phyloP scores from a whole-genome alignment of 148 eudicot species.

The Persicaria tinctoria region DNA sequence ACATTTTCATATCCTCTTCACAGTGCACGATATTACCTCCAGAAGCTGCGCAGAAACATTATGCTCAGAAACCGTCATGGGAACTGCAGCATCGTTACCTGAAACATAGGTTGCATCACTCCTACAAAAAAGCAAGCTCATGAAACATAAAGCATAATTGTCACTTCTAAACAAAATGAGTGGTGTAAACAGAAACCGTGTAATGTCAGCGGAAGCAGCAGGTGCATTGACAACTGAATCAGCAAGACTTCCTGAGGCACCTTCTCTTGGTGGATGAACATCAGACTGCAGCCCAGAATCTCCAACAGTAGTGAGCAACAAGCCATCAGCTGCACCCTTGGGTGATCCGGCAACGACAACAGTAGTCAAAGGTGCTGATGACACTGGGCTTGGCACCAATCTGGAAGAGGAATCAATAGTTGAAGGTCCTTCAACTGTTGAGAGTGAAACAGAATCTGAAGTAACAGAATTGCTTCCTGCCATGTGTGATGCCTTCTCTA shows the following conservation, averaged over 20 bases:
- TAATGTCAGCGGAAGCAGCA: conserved; percentile 20
- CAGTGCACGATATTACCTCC: conserved; percentile 39
- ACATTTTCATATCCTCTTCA: conserved; percentile 2
- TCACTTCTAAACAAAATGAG: not conserved
- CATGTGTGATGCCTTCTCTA: conserved; percentile 26
- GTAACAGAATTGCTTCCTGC: conserved; percentile 25
- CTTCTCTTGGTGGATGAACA: conserved; percentile 28
- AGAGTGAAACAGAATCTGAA: conserved; percentile 27
- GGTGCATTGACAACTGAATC: conserved; percentile 23
- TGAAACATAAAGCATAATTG: not conserved
- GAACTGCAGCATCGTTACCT: conserved; percentile 36
- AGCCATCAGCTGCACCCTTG: conserved; percentile 24
- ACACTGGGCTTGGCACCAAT: conserved; percentile 38
- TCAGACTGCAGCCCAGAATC: conserved; percentile 26
- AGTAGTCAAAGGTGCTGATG: conserved; percentile 36
- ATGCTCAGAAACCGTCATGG: conserved; percentile 8
- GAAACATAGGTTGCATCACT: conserved; percentile 22
- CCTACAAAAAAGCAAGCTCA: conserved; percentile 24
- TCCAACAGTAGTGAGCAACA: conserved; percentile 22
- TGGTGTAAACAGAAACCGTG: conserved; percentile 23
- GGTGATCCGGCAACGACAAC: conserved; percentile 24
- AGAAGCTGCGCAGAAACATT: conserved; percentile 26
- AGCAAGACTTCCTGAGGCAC: conserved; percentile 23
- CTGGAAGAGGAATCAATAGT: conserved; percentile 22
- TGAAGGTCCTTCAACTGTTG: conserved; percentile 16